Evolutionary conservation across 1,284 basidiomycete species (phyloP), one percentile per base, ranked within the genome.

Genomic region (Porogramme epimiltina): DNA sequence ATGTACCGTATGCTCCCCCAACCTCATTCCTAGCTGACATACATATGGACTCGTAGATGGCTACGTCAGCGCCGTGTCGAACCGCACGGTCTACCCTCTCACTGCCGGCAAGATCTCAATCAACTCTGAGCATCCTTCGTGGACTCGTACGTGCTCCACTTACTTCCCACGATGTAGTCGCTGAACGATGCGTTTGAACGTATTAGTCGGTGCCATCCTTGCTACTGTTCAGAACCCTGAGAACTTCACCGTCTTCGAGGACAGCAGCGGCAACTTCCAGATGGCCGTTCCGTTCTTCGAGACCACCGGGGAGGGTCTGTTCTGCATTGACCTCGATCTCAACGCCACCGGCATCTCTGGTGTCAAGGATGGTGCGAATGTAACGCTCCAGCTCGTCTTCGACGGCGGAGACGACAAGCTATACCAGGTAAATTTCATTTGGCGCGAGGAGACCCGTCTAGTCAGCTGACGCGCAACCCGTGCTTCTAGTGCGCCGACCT

Each of bases 381-480:
- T 84, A 37, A 85, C 81, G 1, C 66, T 85, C 23, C 79, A 88
- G 75, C 73, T 87, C 42, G 62, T 79, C 28, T 89, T 73, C 65
- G 69, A 79, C 58, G 86, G 85, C 36, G 84, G 85, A 18, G 89
- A 92, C 63, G 84, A 84, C 31, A 62, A 71, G 42, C 75, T 91
- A 9, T 90, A 75, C 71, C 87, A 91, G 74, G 84, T 80, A 60
- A 24, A 70, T 61, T 16, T 20, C 13, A 34, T 24, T 20, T 8
- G 5, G 11, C n/a, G 8, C 10, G 3, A n/a, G 18, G 40, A 38
- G 9, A 2, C 24, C 5, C 19, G 24, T 16, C 47, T 56, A 10
- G 42, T 20, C 26, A n/a, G 25, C 15, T 20, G 9, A 37, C 16
- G 16, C 34, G 34, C 5, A 18, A 9, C 16, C 34, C 16, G 13